Evolutionary conservation across 1,139 yeast species (phyloP).

Genomic region (Yamadazyma jaroonii): DNA sequence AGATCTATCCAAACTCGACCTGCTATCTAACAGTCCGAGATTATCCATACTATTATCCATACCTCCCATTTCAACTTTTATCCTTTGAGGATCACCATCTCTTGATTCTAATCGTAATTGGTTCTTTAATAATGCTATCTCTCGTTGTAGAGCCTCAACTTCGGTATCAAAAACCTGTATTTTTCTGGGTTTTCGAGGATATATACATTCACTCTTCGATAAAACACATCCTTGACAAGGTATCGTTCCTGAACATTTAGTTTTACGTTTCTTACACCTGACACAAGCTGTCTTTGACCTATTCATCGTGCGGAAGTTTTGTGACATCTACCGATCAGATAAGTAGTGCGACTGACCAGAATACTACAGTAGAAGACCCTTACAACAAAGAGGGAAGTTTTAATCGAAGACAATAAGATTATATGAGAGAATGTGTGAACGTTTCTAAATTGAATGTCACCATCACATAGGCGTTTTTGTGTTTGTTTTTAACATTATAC

Average conservation of each 20-base stretch:
- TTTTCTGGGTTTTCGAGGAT: slow-evolving; percentile 21
- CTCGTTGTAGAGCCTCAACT: slow-evolving; percentile 18
- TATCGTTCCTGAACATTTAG: slow-evolving; percentile 24
- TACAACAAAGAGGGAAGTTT: background rate
- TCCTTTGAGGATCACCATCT: background rate
- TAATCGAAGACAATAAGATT: too few species aligned
- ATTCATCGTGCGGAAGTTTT: slow-evolving; percentile 2
- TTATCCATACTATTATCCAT: slow-evolving; percentile 2
- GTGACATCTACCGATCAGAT: slow-evolving; percentile 1
- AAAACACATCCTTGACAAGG: slow-evolving; percentile 23
- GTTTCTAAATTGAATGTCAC: too few species aligned
- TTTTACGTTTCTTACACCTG: slow-evolving; percentile 24
- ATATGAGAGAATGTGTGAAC: too few species aligned
- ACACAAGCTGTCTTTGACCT: slow-evolving; percentile 20
- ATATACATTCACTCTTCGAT: slow-evolving; percentile 19
- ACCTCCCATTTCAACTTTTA: background rate
- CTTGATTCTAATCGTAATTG: slow-evolving; percentile 9
- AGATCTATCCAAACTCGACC: background rate
- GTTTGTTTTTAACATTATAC: background rate
- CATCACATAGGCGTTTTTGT: too few species aligned
- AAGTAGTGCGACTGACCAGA: background rate
- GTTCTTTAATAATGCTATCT: slow-evolving; percentile 14
- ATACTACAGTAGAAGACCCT: background rate
- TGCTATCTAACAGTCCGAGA: background rate
- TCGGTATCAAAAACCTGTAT: slow-evolving; percentile 22